phyloP scores from a whole-genome alignment of 2,329 filamentous ascomycete species.

The Penicillium sp. region DNA sequence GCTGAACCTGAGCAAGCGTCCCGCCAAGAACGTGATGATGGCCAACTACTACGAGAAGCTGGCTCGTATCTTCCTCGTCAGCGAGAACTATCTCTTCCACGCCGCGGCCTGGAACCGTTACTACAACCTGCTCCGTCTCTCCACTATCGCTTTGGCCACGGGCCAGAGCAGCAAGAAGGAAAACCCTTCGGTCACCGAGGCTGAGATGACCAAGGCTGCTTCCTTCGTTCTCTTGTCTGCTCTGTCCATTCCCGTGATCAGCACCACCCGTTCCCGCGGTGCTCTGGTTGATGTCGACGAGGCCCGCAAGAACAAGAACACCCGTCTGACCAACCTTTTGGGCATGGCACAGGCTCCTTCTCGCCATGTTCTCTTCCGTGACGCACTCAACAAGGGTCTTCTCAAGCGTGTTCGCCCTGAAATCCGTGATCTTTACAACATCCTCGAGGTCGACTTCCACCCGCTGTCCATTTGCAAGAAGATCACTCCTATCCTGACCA shows the following conservation, averaged over 20 bases:
- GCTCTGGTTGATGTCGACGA: conserved; percentile 96
- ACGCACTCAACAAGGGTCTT: conserved; percentile 89
- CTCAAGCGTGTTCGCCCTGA: conserved; percentile 88
- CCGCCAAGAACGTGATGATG: conserved; percentile 99
- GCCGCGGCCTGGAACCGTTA: conserved; percentile 96
- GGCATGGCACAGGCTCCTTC: conserved; percentile 88
- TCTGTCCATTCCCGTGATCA: conserved; percentile 97
- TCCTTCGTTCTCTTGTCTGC: conserved; percentile 94
- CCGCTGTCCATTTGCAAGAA: conserved; percentile 98
- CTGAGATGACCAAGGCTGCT: conserved; percentile 86
- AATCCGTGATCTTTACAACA: conserved; percentile 96
- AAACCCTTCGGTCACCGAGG: conserved; percentile 81
- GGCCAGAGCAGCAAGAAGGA: conserved; percentile 90
- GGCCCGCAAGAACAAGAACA: conserved; percentile 98
- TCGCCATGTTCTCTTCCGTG: conserved; percentile 85
- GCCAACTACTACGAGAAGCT: conserved; percentile 99
- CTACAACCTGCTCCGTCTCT: conserved; percentile 92
- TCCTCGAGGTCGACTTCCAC: conserved; percentile 98
- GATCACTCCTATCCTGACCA: conserved; percentile 88
- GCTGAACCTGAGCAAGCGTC: conserved; percentile 94
- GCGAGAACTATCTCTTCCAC: conserved; percentile 99
- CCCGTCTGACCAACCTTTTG: conserved; percentile 87
- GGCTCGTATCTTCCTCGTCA: conserved; percentile 95
- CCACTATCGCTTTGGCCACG: conserved; percentile 71
- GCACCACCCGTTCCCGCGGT: conserved; percentile 90